These are phyloP conservation scores for Diaporthe sp. DNA, from an alignment of 2,329 filamentous ascomycete genomes.

Conservation along the genomic window DNA sequence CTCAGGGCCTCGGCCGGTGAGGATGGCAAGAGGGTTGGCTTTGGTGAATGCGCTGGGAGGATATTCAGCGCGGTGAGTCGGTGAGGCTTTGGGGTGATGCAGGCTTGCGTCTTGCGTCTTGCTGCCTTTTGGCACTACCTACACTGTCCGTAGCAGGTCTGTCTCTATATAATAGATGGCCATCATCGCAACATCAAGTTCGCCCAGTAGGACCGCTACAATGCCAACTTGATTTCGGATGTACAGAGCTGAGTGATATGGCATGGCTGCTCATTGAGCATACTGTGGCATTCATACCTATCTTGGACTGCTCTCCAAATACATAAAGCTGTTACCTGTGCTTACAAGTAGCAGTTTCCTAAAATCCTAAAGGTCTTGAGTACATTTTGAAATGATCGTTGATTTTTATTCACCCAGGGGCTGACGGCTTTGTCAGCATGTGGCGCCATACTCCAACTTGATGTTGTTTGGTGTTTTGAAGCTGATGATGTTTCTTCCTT, in stretches of 20 bases:
- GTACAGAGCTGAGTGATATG: background rate
- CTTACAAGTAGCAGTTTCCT: background rate
- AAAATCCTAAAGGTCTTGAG: background rate
- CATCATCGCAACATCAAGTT: background rate
- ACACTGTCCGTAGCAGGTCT: background rate
- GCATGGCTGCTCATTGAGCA: background rate
- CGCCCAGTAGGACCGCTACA: background rate
- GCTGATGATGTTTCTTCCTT: background rate
- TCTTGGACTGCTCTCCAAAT: background rate
- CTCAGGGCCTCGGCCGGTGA: slow-evolving; percentile 55
- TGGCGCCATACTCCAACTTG: background rate
- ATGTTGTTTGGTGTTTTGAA: background rate
- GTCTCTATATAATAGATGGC: background rate
- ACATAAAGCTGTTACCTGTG: background rate
- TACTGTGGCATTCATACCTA: no score
- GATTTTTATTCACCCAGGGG: background rate
- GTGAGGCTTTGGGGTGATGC: background rate
- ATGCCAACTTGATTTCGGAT: background rate
- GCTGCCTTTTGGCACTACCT: background rate
- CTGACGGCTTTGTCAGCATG: background rate
- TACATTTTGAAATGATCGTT: fast-evolving
- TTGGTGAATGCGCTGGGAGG: slow-evolving; percentile 58
- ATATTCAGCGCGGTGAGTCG: slow-evolving; percentile 43
- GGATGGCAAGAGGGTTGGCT: slow-evolving; percentile 55
- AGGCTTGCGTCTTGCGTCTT: no score